These are phyloP conservation scores for Fusarium concolor DNA, from an alignment of 2,329 filamentous ascomycete species.

Conservation along the genomic window DNA sequence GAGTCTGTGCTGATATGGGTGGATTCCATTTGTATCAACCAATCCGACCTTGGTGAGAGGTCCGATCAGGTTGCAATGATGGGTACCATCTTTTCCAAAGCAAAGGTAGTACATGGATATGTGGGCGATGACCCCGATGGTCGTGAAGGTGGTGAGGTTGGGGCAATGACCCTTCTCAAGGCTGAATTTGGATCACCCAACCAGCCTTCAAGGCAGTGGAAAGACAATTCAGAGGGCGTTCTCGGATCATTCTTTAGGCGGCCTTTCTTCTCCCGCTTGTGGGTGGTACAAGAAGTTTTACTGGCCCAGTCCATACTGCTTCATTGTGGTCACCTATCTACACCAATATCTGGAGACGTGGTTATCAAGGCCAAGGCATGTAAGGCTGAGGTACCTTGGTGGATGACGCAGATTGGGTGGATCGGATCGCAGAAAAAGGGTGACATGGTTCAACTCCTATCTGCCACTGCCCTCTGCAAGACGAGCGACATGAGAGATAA, in stretches of 20 bases:
- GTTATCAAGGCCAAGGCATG: not conserved
- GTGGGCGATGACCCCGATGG: conserved; percentile 15
- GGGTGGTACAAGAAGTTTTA: conserved; percentile 28
- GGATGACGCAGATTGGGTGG: conserved; percentile 10
- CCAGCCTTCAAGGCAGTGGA: not conserved
- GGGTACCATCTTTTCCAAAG: conserved; percentile 21
- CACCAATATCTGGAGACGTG: not conserved
- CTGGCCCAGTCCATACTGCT: conserved; percentile 14
- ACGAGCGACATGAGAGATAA: conserved; percentile 25
- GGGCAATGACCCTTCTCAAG: conserved; percentile 4
- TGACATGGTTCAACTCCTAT: conserved; percentile 1
- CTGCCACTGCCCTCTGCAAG: conserved; percentile 13
- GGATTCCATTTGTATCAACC: conserved; percentile 30
- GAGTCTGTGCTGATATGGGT: conserved; percentile 19
- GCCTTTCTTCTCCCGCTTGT: conserved; percentile 25
- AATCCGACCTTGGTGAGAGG: conserved; percentile 18
- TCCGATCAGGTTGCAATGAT: conserved; percentile 30
- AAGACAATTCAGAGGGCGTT: not conserved
- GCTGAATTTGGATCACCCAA: not conserved
- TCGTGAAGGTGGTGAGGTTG: not conserved
- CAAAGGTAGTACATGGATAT: conserved; percentile 17
- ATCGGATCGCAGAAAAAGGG: not conserved
- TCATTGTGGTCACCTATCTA: conserved; percentile 8
- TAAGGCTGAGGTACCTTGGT: conserved; percentile 1
- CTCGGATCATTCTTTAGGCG: conserved; percentile 6